Conservation (phyloP, 148 eudicot genomes). For the Salicornia ramosissima region DNA sequence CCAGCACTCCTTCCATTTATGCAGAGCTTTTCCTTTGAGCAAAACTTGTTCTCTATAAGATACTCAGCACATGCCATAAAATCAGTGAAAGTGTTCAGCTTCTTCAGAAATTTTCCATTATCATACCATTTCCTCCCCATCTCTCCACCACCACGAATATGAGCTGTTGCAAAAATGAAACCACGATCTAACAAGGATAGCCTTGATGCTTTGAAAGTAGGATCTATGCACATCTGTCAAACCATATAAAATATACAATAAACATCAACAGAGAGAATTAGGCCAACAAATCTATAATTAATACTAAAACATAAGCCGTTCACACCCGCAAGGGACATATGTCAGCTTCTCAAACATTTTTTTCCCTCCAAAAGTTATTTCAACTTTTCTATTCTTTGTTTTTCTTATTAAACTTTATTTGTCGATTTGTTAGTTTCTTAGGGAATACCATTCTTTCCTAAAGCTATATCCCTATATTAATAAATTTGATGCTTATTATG, state of each 20-base stretch:
- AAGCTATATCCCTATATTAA: too few species aligned
- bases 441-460: too few species aligned
- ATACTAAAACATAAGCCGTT: too few species aligned
- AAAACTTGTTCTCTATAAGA: constrained; percentile 68
- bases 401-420: too few species aligned
- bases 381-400: too few species aligned
- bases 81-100: constrained; percentile 82
- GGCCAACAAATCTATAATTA: background rate
- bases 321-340: too few species aligned
- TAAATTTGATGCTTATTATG: too few species aligned
- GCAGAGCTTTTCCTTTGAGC: constrained; percentile 83
- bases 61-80: constrained; percentile 79
- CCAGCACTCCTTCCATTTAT: constrained; percentile 94
- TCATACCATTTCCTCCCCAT: constrained; percentile 98
- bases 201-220: constrained; percentile 59
- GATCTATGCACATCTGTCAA: constrained; percentile 62
- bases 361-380: too few species aligned
- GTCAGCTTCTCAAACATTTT: too few species aligned
- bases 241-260: background rate
- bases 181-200: constrained; percentile 87
- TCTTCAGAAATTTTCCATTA: constrained; percentile 69
- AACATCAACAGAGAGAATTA: background rate
- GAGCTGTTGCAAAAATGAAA: constrained; percentile 67
- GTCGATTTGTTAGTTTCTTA: too few species aligned
- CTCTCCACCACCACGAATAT: constrained; percentile 95